Base-by-base conservation (phyloP, 805 yeast genomes). In the Spathaspora arborariae region DNA sequence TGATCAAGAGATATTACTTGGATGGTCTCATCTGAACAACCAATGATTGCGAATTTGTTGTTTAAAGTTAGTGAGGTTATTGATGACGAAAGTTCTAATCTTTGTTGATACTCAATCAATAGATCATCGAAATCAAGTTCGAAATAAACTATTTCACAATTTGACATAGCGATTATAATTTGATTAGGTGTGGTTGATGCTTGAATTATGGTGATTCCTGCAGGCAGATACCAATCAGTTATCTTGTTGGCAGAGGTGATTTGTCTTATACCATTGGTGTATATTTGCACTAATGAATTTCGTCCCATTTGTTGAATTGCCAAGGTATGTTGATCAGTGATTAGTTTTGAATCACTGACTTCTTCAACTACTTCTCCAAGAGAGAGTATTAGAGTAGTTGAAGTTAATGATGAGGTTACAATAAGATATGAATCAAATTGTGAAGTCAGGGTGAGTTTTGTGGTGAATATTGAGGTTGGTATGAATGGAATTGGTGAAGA, bases 321-420 rank as follows among this genome's bases (percentile, higher is more conserved):
- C 2, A 92, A 55, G 0, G 98, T 89, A 2, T 78, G 72, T 27
- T 79, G 80, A 26, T 75, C 71, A 0, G 73, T 56, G 1, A 75
- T 62, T n/a, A 89, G 68, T 0, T 84, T 82, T 0, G 91, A 80
- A 47, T 82, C 84, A 1, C 78, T 72, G 7, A 84, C 85, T 55
- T 87, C 90, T 48, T 85, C 90, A 2, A 88, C 88, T 0, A 80
- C 81, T 52, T 87, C 96, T 6, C 94, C 95, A 42, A 88, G 81
- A 2, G 85, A 76, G 15, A 94, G 64, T 0, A 89, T 85, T 47
- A 86, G 69, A 0, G 97, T 88, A 2, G 83, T 77, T 41, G 81
- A 83, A 19, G 77, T 62, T 53, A 83, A 78, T 2, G 62, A 39
- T 0, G 74, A 68, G 1, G 92, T 74, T 3, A 89, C 67, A 2